phyloP scores from a whole-genome alignment of 371 early-diverging fungal genomes.

The Syncephalis plumigaleata region DNA sequence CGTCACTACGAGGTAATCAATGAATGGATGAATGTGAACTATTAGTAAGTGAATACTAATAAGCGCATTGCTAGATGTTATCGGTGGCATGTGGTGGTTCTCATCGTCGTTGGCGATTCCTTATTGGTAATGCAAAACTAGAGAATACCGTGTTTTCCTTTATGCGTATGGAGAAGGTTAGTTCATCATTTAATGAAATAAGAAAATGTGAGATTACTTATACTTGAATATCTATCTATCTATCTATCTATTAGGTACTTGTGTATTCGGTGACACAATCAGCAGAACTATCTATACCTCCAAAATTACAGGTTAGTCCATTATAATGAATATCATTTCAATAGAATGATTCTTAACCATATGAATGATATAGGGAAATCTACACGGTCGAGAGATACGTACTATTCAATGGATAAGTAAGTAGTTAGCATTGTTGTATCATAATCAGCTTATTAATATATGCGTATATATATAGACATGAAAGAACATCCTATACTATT shows the following conservation, averaged over 20 bases:
- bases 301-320: too few species aligned
- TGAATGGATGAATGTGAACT: neutral
- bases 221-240: too few species aligned
- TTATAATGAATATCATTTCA: too few species aligned
- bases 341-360: too few species aligned
- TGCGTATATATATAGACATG: neutral
- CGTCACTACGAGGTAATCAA: conserved; percentile 34
- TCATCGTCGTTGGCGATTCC: conserved; percentile 29
- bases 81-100: conserved; percentile 35
- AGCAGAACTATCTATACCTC: neutral
- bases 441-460: too few species aligned
- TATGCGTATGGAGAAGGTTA: conserved; percentile 23
- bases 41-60: too few species aligned
- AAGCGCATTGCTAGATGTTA: conserved; percentile 18
- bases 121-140: conserved; percentile 17
- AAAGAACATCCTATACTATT: conserved; percentile 13
- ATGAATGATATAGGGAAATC: conserved; percentile 22
- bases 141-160: conserved; percentile 24
- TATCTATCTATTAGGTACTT: conserved; percentile 11
- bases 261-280: conserved; percentile 19
- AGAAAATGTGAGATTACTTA: too few species aligned
- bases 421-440: too few species aligned
- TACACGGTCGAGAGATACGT: conserved; percentile 31
- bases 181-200: too few species aligned
- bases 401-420: conserved; percentile 15